Base-by-base conservation (phyloP, 441 rosid species). In the Gossypium gossypioides region DNA sequence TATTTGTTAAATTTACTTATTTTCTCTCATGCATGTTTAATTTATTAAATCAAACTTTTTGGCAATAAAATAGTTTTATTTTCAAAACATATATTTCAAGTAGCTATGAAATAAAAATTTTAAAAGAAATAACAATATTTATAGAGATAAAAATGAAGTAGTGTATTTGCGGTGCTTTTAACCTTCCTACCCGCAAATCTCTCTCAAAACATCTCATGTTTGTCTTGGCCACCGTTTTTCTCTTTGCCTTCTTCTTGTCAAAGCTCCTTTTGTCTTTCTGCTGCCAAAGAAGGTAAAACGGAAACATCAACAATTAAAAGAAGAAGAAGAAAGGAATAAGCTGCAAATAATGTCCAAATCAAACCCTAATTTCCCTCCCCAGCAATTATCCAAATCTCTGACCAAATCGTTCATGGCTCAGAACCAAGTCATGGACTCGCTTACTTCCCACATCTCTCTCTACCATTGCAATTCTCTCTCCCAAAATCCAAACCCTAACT, bases 361-460 rank as follows among this genome's bases (percentile, higher is more conserved):
- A 13, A 80, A 71, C 73, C 74, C 79, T 65, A 77, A 52, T 74
- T 67, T 69, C 13, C 66, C 76, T 60, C 71, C 24, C 44, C 54
- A 42, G 9, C 69, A 73, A 13, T 24, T 59, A 12, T 62, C 75
- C 46, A 25, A 72, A 22, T 25, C 69, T n/a, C 74, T 56, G 6
- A 22, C 76, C 44, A 71, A 73, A 72, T 77, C 90, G 37, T 68
- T 77, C 76, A 78, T 84, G 88, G 73, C 89, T 75, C 86, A 83
- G 79, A 82, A 82, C 80, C 87, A 89, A 69, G 80, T 92, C 48
- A 73, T 95, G 18, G 97, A 88, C 79, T 87, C 92, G 4, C 94
- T 95, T 72, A 89, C 97, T 37, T 80, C 96, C 55, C 99, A 95
- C 83, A 91, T 95, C 79, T 86, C 99, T 54, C 97, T 92, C 74